Evolutionary conservation across 371 early-diverging fungal genomes (phyloP), one percentile per base, ranked within the genome.

Genomic region (Mucor irregularis): DNA sequence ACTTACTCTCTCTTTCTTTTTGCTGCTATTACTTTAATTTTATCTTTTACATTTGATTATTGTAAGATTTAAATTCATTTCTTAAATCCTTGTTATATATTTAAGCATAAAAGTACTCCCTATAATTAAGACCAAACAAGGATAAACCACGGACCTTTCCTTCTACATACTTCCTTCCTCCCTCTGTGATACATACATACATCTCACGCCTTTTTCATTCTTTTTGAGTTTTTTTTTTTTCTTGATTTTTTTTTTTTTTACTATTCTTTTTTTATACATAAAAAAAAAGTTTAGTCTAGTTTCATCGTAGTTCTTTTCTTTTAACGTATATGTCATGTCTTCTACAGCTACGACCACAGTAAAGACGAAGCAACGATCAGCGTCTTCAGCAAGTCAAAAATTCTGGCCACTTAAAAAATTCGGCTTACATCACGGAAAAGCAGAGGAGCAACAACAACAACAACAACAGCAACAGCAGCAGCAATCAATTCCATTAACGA

Each of bases 361-460:
- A 26, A 54, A 55, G 29, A 24, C 64, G 26, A 64, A 64, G 38
- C 52, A 58, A 19, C 52, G 53, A 53, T 11, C 53, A n/a, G n/a
- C n/a, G 25, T 46, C 58, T 28, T 53, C 62, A 7, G 44, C 58
- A 31, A 39, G 60, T n/a, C 65, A 64, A 43, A 64, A 64, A 31
- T 59, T 64, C n/a, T 62, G 62, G 62, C 62, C 56, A 22, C 38
- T 64, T 19, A 64, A 60, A 60, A 64, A 64, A 28, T 60, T 64
- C 30, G 38, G 45, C 6, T 43, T 64, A 28, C 49, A 53, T 35
- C 30, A 42, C 21, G 51, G 56, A 39, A 56, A 47, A 26, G 38
- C 26, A 5, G 38, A 28, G 24, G 49, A 54, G 22, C 61, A 43
- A 30, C 29, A 35, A 42, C 28, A 46, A 31, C 19, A 8, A 19